These are phyloP conservation scores for Theobroma grandiflorum DNA, from an alignment of 441 rosid genomes.

Conservation along the genomic window DNA sequence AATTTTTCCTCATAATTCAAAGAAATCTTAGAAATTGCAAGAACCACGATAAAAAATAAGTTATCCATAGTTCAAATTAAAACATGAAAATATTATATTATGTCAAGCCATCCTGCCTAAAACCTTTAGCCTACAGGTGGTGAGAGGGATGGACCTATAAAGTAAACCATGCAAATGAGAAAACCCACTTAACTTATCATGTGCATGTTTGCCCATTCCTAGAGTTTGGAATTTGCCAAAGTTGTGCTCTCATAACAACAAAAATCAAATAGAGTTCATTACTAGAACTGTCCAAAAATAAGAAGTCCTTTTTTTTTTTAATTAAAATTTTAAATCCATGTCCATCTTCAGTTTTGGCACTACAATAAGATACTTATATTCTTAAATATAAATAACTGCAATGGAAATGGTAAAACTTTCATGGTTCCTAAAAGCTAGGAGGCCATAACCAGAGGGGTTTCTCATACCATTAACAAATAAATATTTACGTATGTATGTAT, in stretches of 20 bases:
- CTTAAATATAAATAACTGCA: not conserved
- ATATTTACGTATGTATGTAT: not conserved
- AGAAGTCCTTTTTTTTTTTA: not conserved
- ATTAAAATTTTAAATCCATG: not conserved
- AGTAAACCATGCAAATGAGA: not conserved
- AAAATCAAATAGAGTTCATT: not conserved
- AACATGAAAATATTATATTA: not conserved
- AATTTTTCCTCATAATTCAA: not conserved
- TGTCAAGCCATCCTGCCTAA: not conserved
- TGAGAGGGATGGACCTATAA: not conserved
- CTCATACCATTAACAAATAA: not conserved
- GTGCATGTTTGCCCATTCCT: not conserved
- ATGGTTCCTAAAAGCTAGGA: not conserved
- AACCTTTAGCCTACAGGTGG: not conserved
- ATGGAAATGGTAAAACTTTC: not conserved
- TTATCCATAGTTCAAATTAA: not conserved
- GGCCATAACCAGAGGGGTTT: not conserved
- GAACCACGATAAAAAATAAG: not conserved
- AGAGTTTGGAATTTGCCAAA: not conserved
- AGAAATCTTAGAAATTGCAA: not conserved
- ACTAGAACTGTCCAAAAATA: not conserved
- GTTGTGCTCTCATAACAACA: not conserved
- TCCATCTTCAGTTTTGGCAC: slow-evolving; percentile 10
- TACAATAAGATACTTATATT: not conserved
- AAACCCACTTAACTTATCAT: not conserved